Conservation (phyloP, 1,284 basidiomycete species). For the Moesziomyces sp. region DNA sequence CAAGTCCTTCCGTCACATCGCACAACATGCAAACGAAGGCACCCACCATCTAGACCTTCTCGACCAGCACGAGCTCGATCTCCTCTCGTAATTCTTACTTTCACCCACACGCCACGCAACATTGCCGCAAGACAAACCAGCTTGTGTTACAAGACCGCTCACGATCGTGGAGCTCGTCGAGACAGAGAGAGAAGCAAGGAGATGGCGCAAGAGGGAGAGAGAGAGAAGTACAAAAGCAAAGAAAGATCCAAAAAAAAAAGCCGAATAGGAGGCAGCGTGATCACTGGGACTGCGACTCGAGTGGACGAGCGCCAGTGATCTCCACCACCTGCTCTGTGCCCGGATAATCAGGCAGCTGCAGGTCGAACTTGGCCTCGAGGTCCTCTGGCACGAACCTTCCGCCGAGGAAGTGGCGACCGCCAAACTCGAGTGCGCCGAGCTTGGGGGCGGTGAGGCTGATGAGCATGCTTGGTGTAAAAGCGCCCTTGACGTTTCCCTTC, state of each 20-base stretch:
- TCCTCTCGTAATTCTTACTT: slow-evolving; percentile 1
- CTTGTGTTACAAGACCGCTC: too few species aligned
- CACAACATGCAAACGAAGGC: neutral
- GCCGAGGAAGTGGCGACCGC: slow-evolving; percentile 86
- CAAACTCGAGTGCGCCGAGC: slow-evolving; percentile 79
- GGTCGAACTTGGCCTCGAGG: slow-evolving; percentile 48
- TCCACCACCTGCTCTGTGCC: slow-evolving; percentile 62
- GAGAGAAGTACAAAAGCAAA: too few species aligned
- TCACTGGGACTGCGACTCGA: slow-evolving; percentile 14
- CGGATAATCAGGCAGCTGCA: slow-evolving; percentile 56
- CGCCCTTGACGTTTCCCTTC: slow-evolving; percentile 72
- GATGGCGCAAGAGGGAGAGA: too few species aligned
- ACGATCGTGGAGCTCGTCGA: neutral
- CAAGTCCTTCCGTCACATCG: slow-evolving; percentile 27
- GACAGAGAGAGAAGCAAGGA: too few species aligned
- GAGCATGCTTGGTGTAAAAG: slow-evolving; percentile 80
- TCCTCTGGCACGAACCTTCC: slow-evolving; percentile 84
- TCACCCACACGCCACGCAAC: too few species aligned
- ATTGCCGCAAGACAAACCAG: neutral
- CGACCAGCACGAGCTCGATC: slow-evolving; percentile 5
- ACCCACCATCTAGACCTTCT: slow-evolving; percentile 7
- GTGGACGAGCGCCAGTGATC: slow-evolving; percentile 55
- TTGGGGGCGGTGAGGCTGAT: slow-evolving; percentile 95
- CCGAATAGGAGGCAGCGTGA: neutral
- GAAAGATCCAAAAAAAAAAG: neutral